Evolutionary conservation across 208 protist genomes (phyloP), one percentile per base, ranked within the genome.

Genomic region (Phytomonas francai): DNA sequence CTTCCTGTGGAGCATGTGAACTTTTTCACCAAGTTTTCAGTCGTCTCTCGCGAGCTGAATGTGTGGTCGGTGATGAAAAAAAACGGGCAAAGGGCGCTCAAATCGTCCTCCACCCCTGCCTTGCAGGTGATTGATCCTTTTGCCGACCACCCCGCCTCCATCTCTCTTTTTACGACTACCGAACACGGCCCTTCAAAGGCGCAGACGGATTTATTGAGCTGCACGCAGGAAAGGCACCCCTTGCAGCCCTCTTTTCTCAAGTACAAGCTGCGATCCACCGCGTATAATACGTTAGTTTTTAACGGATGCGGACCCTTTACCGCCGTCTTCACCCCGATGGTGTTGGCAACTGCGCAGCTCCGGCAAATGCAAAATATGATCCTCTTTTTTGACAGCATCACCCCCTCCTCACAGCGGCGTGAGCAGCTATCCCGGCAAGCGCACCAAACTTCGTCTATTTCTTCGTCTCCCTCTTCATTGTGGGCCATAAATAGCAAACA

Each of bases 91-190:
- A 70, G 74, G 19, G 45, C 36, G 14, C 45, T 60, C 12, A 25
- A n/a, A 7, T 57, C 62, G 9, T 9, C 62, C 0, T 14, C 65
- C 0, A 75, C 65, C 2, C 59, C 70, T 6, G 54, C 69, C 3
- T 67, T 92, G 33, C 76, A 71, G 59, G 57, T 94, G 33, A 63
- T 92, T 25, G 85, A 94, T 65, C 72, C 83, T 11, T 88, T 82
- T 70, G 88, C 83, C 25, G 88, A 94, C 51, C 39, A 80, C 74
- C 63, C 65, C 11, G 62, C 63, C 11, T 81, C 83, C 2, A 30
- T 80, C 61, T 76, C 77, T 19, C 30, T 63, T 27, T 58, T 86
- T 25, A 67, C 71, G 34, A 79, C 74, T 25, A 16, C 63, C 2
- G 83, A 87, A 8, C 69, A 45, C 3, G 28, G 45, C 29, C 77